Conservation (phyloP, 2,329 filamentous ascomycete genomes). For the Ophiognomonia clavigignenti-juglandacearum region DNA sequence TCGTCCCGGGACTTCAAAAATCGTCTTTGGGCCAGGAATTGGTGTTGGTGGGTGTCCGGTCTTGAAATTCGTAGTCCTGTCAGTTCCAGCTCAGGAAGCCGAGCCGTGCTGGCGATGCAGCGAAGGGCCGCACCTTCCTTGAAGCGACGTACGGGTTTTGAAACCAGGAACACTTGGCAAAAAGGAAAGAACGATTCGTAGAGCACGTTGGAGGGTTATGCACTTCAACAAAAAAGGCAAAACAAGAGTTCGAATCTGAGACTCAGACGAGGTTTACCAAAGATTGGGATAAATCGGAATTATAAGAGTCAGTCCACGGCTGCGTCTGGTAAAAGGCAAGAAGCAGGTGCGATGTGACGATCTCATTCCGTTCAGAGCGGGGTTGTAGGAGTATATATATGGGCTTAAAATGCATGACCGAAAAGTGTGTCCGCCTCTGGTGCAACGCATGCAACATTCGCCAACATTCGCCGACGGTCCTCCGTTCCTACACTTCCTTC, state of each 20-base stretch:
- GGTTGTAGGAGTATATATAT: neutral
- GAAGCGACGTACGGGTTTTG: no score
- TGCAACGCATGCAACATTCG: neutral
- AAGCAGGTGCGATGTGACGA: conserved; percentile 69
- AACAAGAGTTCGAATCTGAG: conserved; percentile 37
- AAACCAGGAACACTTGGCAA: no score
- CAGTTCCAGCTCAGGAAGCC: no score
- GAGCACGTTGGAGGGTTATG: no score
- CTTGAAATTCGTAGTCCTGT: no score
- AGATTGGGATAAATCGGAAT: conserved; percentile 49
- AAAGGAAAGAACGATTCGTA: no score
- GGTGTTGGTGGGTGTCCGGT: no score
- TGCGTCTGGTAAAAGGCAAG: conserved; percentile 80
- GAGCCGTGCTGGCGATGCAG: no score
- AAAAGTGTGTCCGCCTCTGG: neutral
- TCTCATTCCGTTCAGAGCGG: conserved; percentile 53
- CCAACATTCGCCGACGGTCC: conserved; percentile 2
- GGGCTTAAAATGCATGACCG: neutral
- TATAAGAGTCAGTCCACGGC: conserved; percentile 56
- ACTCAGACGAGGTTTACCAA: conserved; percentile 36
- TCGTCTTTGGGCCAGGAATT: no score
- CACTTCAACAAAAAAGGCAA: no score
- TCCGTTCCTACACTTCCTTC: neutral
- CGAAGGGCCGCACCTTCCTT: no score
- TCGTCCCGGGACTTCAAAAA: no score